Conservation (phyloP, 1,139 yeast genomes). For the Scheffersomyces insectosa region DNA sequence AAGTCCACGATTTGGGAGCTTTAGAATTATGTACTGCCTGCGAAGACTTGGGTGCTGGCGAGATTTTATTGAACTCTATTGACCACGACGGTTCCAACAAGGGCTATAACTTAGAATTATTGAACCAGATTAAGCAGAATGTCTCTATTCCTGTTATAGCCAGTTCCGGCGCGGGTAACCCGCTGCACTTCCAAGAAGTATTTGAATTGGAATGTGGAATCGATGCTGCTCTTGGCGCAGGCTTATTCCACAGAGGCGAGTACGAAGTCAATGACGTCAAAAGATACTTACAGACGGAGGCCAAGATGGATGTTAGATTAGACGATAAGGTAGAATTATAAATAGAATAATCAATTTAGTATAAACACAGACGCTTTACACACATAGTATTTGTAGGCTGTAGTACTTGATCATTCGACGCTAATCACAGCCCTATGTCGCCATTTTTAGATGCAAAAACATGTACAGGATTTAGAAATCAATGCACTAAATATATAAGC, state of each 20-base stretch:
- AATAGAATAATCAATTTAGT: not conserved
- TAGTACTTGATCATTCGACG: too few relatives aligned
- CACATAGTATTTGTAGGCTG: too few relatives aligned
- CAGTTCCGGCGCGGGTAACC: slow-evolving; percentile 94
- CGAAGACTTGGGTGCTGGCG: slow-evolving; percentile 96
- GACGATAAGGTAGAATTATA: slow-evolving; percentile 30
- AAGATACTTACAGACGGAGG: slow-evolving; percentile 47
- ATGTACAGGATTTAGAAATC: too few relatives aligned
- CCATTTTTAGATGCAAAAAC: too few relatives aligned
- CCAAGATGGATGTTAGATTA: slow-evolving; percentile 38
- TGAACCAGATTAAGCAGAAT: slow-evolving; percentile 70
- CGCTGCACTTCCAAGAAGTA: slow-evolving; percentile 85
- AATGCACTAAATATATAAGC: too few relatives aligned
- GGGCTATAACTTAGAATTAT: slow-evolving; percentile 86
- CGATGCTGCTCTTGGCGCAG: slow-evolving; percentile 98
- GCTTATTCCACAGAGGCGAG: slow-evolving; percentile 94
- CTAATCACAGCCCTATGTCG: too few relatives aligned
- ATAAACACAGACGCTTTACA: too few relatives aligned
- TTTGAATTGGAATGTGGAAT: slow-evolving; percentile 71
- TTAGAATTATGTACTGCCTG: slow-evolving; percentile 85
- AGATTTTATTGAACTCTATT: slow-evolving; percentile 84
- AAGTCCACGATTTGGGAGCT: slow-evolving; percentile 85
- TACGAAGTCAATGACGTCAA: slow-evolving; percentile 86
- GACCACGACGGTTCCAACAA: slow-evolving; percentile 95
- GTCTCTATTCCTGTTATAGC: slow-evolving; percentile 93